Conservation (phyloP, 1,284 basidiomycete genomes). For the Tylopilus sp. region DNA sequence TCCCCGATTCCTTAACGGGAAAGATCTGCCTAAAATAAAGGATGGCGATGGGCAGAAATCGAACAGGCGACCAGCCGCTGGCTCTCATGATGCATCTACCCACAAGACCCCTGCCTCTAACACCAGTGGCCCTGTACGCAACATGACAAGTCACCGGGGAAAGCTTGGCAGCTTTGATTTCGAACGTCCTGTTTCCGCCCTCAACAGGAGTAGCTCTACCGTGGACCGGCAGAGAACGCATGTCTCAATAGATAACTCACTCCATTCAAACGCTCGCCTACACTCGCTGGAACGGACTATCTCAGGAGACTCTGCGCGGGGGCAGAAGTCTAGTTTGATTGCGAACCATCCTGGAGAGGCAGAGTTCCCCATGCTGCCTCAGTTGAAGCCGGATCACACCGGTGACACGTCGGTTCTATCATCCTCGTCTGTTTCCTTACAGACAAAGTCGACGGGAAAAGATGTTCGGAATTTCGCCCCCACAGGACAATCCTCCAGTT, state of each 20-base stretch:
- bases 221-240: slow-evolving; percentile 18
- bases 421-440: slow-evolving; percentile 32
- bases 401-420: slow-evolving; percentile 32
- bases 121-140: slow-evolving; percentile 16
- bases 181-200: slow-evolving; percentile 49
- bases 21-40: slow-evolving; percentile 26
- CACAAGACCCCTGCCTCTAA: slow-evolving; percentile 5
- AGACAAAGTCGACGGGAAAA: slow-evolving; percentile 31
- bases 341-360: slow-evolving; percentile 9
- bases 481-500: slow-evolving; percentile 30
- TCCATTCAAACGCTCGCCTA: slow-evolving; percentile 14
- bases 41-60: slow-evolving; percentile 22
- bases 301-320: slow-evolving; percentile 26
- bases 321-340: slow-evolving; percentile 12
- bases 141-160: slow-evolving; percentile 35
- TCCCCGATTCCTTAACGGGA: slow-evolving; percentile 28
- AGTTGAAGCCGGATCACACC: slow-evolving; percentile 20
- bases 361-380: slow-evolving; percentile 21
- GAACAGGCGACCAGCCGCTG: slow-evolving; percentile 1
- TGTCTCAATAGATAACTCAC: slow-evolving; percentile 3
- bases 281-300: slow-evolving; percentile 24
- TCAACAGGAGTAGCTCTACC: slow-evolving; percentile 32
- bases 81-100: slow-evolving; percentile 6
- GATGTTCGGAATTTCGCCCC: slow-evolving; percentile 14
- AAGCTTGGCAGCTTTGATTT: slow-evolving; percentile 71